A percentile compares a stretch with the other conserved stretches of the same genome.
These are phyloP conservation scores for Echinochloa phyllopogon DNA, from an alignment of 176 grass and related monocot genomes.

Conservation along the genomic window DNA sequence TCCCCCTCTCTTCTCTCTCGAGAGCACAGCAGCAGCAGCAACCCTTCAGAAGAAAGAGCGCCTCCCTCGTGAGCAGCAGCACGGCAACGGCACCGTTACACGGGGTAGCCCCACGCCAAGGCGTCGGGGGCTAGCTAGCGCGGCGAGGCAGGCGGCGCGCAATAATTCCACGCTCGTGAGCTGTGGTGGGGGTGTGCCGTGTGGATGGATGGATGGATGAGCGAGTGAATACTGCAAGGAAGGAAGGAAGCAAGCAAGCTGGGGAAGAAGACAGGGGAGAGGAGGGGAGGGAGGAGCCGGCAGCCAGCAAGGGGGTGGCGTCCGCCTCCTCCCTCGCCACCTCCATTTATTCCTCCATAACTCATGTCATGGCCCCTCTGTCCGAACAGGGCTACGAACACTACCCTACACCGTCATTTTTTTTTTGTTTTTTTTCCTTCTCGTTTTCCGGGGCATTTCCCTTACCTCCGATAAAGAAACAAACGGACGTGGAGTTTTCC, in stretches of 20 bases:
- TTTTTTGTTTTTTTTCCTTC: not conserved
- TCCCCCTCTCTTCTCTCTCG: not conserved
- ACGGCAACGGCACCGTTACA: not conserved
- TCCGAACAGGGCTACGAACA: not conserved
- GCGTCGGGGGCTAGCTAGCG: not conserved
- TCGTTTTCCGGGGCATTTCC: not conserved
- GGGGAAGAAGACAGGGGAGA: not conserved
- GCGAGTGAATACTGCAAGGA: not conserved
- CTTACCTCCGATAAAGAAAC: not conserved
- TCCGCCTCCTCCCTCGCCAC: not conserved
- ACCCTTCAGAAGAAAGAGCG: too few relatives aligned
- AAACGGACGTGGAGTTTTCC: not conserved
- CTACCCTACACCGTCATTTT: too few relatives aligned
- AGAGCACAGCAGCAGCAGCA: not conserved
- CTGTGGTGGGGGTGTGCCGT: not conserved
- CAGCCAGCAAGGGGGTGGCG: too few relatives aligned
- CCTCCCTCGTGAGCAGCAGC: not conserved
- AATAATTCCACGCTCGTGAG: conserved; percentile 26
- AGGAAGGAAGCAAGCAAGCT: not conserved
- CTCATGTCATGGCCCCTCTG: not conserved
- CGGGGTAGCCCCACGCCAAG: not conserved
- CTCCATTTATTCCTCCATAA: conserved; percentile 34
- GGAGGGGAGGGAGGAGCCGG: too few relatives aligned
- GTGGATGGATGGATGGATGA: too few relatives aligned
- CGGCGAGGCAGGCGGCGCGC: conserved; percentile 13